Conservation (phyloP, 1,139 yeast species). For the Ogataea hybrid region DNA sequence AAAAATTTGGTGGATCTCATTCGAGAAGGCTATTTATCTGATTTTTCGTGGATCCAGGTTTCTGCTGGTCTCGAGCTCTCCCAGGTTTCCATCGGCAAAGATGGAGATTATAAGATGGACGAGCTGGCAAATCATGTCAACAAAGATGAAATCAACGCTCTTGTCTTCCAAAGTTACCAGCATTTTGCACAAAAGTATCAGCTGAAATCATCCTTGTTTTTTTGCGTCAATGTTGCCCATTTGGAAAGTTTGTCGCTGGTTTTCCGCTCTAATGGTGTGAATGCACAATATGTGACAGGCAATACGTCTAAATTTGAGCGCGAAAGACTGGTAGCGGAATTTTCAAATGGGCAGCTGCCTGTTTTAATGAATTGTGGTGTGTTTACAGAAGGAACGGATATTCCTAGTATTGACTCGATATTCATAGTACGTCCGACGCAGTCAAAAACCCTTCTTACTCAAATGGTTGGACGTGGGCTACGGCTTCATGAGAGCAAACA, state of each 20-base stretch:
- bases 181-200: constrained; percentile 38
- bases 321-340: constrained; percentile 50
- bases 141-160: constrained; percentile 48
- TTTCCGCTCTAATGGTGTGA: constrained; percentile 59
- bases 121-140: constrained; percentile 58
- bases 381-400: constrained; percentile 94
- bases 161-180: constrained; percentile 59
- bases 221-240: constrained; percentile 75
- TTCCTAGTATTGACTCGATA: constrained; percentile 84
- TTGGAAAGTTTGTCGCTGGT: constrained; percentile 53
- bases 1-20: constrained; percentile 69
- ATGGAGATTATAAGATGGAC: constrained; percentile 54
- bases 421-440: constrained; percentile 79
- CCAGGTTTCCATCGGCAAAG: constrained; percentile 32
- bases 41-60: constrained; percentile 64
- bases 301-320: constrained; percentile 56
- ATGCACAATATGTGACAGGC: constrained; percentile 75
- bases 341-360: constrained; percentile 59
- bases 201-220: constrained; percentile 66
- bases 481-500: constrained; percentile 60
- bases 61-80: constrained; percentile 39
- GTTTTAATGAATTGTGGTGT: constrained; percentile 87
- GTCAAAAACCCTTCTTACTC: constrained; percentile 69
- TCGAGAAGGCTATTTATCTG: constrained; percentile 63
- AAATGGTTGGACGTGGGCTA: constrained; percentile 92